Conservation (phyloP, 1,284 basidiomycete genomes). For the Boletellus deceptivus region DNA sequence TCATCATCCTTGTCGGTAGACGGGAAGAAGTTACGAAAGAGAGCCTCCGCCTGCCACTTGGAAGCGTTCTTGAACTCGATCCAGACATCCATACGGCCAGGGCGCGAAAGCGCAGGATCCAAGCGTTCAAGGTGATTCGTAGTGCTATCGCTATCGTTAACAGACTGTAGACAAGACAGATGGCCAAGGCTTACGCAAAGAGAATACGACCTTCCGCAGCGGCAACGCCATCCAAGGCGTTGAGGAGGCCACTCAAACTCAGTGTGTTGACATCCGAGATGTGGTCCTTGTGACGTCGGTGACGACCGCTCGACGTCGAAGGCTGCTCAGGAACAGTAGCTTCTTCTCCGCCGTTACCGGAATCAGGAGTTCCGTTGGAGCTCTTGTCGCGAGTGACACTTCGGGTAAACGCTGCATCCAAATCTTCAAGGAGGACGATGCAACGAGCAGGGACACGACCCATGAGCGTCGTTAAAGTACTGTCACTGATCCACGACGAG, state of each 20-base stretch:
- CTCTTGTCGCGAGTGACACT: slow-evolving; percentile 60
- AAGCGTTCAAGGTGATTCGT: slow-evolving; percentile 83
- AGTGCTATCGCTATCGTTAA: slow-evolving; percentile 43
- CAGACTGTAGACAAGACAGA: background rate
- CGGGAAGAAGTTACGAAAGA: slow-evolving; percentile 87
- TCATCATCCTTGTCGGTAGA: slow-evolving; percentile 52
- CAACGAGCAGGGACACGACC: slow-evolving; percentile 78
- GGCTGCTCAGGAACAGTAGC: slow-evolving; percentile 34
- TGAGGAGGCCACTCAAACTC: slow-evolving; percentile 76
- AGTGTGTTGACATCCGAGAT: slow-evolving; percentile 77
- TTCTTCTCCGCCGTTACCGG: slow-evolving; percentile 38
- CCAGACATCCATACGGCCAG: slow-evolving; percentile 90
- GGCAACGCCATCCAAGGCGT: slow-evolving; percentile 84
- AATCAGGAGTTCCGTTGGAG: slow-evolving; percentile 44
- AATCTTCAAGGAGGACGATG: slow-evolving; percentile 81
- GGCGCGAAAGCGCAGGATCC: slow-evolving; percentile 78
- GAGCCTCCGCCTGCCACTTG: slow-evolving; percentile 75
- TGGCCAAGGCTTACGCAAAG: slow-evolving; percentile 61
- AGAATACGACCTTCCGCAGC: slow-evolving; percentile 79
- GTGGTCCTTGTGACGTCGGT: slow-evolving; percentile 53
- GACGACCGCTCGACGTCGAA: slow-evolving; percentile 33
- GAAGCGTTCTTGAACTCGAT: slow-evolving; percentile 84
- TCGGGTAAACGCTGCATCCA: slow-evolving; percentile 79
- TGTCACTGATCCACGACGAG: slow-evolving; percentile 77
- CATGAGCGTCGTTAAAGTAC: slow-evolving; percentile 74